Conservation (phyloP, 2,329 filamentous ascomycete species). For the Apiospora koreana region DNA sequence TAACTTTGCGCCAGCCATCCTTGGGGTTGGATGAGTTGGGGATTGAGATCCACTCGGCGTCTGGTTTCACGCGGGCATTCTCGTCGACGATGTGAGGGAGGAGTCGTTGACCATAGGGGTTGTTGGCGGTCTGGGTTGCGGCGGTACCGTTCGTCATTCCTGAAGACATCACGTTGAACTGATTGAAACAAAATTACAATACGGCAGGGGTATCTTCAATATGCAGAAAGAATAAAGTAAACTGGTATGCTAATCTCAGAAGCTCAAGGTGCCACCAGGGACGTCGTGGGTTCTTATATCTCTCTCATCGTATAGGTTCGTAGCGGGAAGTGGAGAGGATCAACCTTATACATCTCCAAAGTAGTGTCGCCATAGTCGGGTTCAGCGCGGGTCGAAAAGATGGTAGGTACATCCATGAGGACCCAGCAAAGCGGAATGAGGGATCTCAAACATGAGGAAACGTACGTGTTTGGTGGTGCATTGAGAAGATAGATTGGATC, state of each 20-base stretch:
- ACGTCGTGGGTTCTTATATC: background rate
- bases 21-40: conserved; percentile 36
- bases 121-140: background rate
- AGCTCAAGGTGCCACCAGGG: background rate
- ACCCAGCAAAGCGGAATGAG: background rate
- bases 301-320: background rate
- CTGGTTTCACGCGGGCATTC: conserved; percentile 34
- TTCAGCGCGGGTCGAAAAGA: background rate
- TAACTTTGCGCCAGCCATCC: conserved; percentile 42
- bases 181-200: background rate
- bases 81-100: conserved; percentile 42
- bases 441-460: background rate
- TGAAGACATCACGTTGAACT: background rate
- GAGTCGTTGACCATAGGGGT: conserved; percentile 27
- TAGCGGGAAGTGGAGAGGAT: background rate
- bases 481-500: background rate
- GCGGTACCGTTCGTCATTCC: background rate
- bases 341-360: background rate
- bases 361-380: background rate
- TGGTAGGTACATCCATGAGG: background rate
- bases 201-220: background rate
- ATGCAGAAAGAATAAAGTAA: background rate
- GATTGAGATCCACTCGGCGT: conserved; percentile 34
- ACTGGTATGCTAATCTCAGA: background rate
- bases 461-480: background rate